Base-by-base conservation (phyloP, 208 protist genomes). In the Wallacemonas sp. region DNA sequence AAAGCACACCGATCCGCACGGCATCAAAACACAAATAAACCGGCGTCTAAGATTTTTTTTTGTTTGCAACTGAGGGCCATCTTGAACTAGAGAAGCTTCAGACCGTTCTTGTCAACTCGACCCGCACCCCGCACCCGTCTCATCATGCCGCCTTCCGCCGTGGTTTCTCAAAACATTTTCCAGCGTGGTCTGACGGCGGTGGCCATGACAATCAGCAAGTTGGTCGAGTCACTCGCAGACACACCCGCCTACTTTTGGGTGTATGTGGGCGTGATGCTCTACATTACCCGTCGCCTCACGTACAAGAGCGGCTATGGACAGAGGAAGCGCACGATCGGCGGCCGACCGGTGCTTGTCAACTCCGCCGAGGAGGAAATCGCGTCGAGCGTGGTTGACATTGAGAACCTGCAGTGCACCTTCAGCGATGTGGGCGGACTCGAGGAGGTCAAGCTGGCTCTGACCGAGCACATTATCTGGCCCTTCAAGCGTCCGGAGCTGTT, bases 391-490 rank as follows among this genome's bases (percentile, higher is more conserved):
- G 72, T 96, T 1, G 83, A 96, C 32, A 70, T 84, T n/a, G 57
- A 76, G 39, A 72, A 76, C 12, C 89, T 97, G 70, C 52, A 84
- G 49, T 74, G 76, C 18, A 74, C 59, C 44, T 97, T 94, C 42
- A 64, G 33, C 55, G 64, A 81, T 62, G 78, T 97, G 5, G 87
- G 88, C 12, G 91, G 91, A 14, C 70, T 92, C 20, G 82, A 94
- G n/a, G 71, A 90, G 23, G 79, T 86, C 12, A 97, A 97, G 72
- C 57, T 77, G 49, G 57, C 73, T 22, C 64, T 97, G 41, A 85
- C 76, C 52, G 84, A 94, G 65, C 84, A 92, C 74, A 80, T 97
- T 41, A 84, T 94, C 46, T 97, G 87, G 87, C 91, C 91, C 23
- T 91, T 94, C 67, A 84, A 81, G 52, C 83, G 79, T 36, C 79